These are phyloP conservation scores for Colletotrichum higginsianum DNA, from an alignment of 2,329 filamentous ascomycete genomes.

Conservation along the genomic window DNA sequence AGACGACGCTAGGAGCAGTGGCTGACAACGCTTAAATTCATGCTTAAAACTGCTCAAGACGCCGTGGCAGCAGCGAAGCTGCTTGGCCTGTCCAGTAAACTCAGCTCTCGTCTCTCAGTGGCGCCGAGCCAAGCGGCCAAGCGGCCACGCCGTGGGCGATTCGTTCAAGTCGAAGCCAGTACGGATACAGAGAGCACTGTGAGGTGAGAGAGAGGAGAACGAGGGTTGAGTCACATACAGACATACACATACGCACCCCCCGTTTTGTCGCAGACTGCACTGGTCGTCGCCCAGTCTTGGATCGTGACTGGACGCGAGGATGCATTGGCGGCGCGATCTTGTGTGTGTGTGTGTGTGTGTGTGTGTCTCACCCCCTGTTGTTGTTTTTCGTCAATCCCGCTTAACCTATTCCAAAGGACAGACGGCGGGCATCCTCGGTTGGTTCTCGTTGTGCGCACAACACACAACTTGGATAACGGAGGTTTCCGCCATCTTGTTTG, in stretches of 20 bases:
- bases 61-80: conserved; percentile 30
- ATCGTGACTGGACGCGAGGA: conserved; percentile 22
- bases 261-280: conserved; percentile 24
- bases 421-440: background rate
- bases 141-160: background rate
- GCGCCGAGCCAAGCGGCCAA: conserved; percentile 1
- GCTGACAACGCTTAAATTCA: conserved; percentile 67
- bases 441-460: background rate
- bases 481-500: background rate
- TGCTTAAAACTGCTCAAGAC: conserved; percentile 58
- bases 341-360: no score
- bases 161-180: background rate
- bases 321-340: background rate
- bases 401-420: background rate
- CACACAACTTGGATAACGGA: background rate
- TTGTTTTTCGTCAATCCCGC: background rate
- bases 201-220: no score
- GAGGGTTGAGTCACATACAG: no score
- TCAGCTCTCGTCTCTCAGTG: background rate
- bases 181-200: no score
- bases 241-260: no score
- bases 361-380: background rate
- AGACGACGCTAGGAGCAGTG: conserved; percentile 47
- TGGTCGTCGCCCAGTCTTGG: conserved; percentile 20
- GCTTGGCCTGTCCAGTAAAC: conserved; percentile 6